Evolutionary conservation across 768 basidiomycete genomes (phyloP), one percentile per base, ranked within the genome.

Genomic region (Amanita pallidorosea): DNA sequence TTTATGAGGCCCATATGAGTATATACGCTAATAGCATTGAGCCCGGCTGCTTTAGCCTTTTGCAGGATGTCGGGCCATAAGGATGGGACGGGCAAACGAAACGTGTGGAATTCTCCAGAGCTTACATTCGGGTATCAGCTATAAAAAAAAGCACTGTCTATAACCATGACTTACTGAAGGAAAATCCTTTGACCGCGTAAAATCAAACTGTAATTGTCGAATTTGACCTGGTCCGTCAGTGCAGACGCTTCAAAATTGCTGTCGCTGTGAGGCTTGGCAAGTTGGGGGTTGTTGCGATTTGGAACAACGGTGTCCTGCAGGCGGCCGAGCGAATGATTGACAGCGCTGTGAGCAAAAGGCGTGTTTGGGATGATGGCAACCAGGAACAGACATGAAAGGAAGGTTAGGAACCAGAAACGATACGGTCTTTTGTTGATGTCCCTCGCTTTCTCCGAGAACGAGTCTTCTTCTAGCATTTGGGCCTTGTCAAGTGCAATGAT

Each of bases 91-190:
- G 87, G 89, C 7, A 91, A 66, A 20, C 87, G 78, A 68, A 86
- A 91, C 0, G 86, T 79, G 58, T 90, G 89, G 62, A 89, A 88
- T 63, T 90, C 89, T 52, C 89, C 89, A 0, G 85, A 87, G 57
- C 88, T 89, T 53, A 7, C 36, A 29, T 33, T 3, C 31, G 31
- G 5, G 37, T 36, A 51, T 34, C 7, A 35, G 15, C 37, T 5
- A 23, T 3, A 23, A 25, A 44, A 9, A 9, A 41, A 18, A 9
- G 13, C 9, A 23, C 9, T 12, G 44, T 15, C 11, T 27, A 52
- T 6, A 23, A 34, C 29, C 12, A 38, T 48, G 29, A 12, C 80
- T 49, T 65, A 85, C 85, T 86, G 75, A 3, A 89, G 62, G 56
- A 89, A 86, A 17, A 86, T 61, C 13, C 88, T 71, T 57, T 87